Base-by-base conservation (phyloP, 2,329 filamentous ascomycete species). In the Fusarium sp. region DNA sequence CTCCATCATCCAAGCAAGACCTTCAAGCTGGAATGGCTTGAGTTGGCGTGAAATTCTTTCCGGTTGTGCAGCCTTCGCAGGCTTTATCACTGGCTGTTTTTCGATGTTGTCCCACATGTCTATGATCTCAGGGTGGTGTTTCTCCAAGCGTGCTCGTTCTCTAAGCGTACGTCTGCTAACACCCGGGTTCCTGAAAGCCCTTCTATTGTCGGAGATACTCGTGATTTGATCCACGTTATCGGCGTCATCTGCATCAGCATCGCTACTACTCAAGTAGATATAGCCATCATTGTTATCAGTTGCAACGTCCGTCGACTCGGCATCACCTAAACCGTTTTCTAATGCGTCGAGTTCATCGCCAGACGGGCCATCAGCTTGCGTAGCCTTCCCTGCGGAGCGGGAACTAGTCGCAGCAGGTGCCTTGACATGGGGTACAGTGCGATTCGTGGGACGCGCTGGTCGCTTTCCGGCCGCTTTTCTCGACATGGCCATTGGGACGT, bases 21-120 rank as follows among this genome's bases (percentile, higher is more conserved):
- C 96, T 82, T 98, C 93, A 10, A 98, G 90, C 80, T 99, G 96
- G 81, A 98, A 99, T 1, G 93, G 92, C 82, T 99, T 98, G 72
- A 99, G 87, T 63, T 91, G 92, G 44, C 96, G 92, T 58, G 89
- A 94, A 73, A 99, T 98, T 8, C 88, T 91, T 13, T 84, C 80
- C 8, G 96, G 96, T 51, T 85, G 84, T 13, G 77, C 57, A 44
- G 82, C 82, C 70, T 74, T 81, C 30, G 83, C 85, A 30, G 87
- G 84, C 35, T 90, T 88, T 70, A 98, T 89, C 24, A 91, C 84
- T 2, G 93, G 89, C 75, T 92, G 88, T 3, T 90, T 87, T 80
- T 92, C 86, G 6, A 98, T 85, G 30, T 93, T 90, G 8, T 89
- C 82, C 96, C 96, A 99, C 94, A 98, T 97, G 0, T 91, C 94